phyloP scores from a whole-genome alignment of 495 filamentous ascomycete genomes.

The Melanomma pulvis-pyrius region DNA sequence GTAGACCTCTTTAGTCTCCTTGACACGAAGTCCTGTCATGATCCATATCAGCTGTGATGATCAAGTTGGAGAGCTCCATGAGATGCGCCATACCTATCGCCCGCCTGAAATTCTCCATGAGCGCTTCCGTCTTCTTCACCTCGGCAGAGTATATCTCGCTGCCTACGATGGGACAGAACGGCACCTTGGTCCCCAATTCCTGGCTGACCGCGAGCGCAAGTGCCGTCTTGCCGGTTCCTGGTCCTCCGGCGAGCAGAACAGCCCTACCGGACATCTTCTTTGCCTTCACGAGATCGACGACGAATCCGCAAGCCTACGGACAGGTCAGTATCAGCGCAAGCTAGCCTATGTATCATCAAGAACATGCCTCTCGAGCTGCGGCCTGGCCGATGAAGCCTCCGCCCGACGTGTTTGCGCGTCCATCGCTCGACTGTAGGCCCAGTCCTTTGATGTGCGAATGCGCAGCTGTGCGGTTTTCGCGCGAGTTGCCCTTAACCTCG shows the following conservation, averaged over 20 bases:
- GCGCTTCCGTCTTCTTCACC: constrained; percentile 97
- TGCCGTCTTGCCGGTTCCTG: constrained; percentile 96
- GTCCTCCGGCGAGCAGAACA: constrained; percentile 87
- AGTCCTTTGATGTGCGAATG: constrained; percentile 97
- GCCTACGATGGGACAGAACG: constrained; percentile 94
- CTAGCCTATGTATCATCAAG: not conserved
- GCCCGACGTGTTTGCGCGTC: constrained; percentile 72
- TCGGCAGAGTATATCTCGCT: constrained; percentile 97
- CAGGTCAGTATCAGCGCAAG: not conserved
- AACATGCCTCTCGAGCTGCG: constrained; percentile 75
- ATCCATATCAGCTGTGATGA: too few relatives aligned
- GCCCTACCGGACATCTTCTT: constrained; percentile 97
- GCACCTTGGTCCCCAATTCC: constrained; percentile 94
- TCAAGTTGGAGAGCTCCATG: too few relatives aligned
- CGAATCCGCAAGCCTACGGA: constrained; percentile 81
- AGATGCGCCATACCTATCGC: constrained; percentile 70
- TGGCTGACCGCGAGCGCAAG: constrained; percentile 92
- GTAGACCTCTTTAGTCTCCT: constrained; percentile 97
- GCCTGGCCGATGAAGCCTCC: constrained; percentile 89
- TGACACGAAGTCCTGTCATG: constrained; percentile 73
- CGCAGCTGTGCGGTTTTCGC: constrained; percentile 92
- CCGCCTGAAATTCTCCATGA: constrained; percentile 98
- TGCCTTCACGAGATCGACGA: constrained; percentile 89
- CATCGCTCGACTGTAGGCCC: constrained; percentile 73
- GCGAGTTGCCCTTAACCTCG: constrained; percentile 92